Percentiles rank a stretch among this genome's conserved stretches.
Evolutionary conservation across 2,329 filamentous ascomycete species (phyloP).

Genomic region (Chaetomiaceae sp.): DNA sequence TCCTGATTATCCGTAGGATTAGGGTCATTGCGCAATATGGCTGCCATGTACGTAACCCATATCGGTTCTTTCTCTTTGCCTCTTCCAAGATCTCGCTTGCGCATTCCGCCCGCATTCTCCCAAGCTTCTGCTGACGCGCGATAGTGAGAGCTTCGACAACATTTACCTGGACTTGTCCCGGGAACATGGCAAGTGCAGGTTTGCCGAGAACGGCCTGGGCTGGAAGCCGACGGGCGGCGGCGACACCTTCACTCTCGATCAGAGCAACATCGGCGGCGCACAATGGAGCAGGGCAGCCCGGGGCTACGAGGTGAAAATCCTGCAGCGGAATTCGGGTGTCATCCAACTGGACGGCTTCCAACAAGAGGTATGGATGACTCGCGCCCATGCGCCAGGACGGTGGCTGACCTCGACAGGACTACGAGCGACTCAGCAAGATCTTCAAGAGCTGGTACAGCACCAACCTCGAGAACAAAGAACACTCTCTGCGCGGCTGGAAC

Average conservation of each 20-base stretch:
- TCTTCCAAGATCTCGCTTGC: background rate
- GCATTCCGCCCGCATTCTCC: background rate
- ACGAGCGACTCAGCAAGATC: conserved; percentile 82
- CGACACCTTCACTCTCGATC: conserved; percentile 90
- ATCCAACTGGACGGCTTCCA: conserved; percentile 94
- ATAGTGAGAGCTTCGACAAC: conserved; percentile 88
- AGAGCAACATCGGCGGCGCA: conserved; percentile 75
- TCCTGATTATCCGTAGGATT: background rate
- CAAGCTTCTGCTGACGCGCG: conserved; percentile 11
- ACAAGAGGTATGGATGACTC: conserved; percentile 57
- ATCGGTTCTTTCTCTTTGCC: background rate
- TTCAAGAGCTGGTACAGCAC: conserved; percentile 99
- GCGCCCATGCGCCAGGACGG: conserved; percentile 14
- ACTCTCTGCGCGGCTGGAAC: conserved; percentile 95
- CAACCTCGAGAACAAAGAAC: conserved; percentile 86
- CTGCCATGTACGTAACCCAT: conserved; percentile 23
- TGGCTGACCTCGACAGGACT: conserved; percentile 54
- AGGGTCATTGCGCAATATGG: conserved; percentile 16
- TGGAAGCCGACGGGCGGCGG: conserved; percentile 89
- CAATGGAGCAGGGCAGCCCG: conserved; percentile 94
- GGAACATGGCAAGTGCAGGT: conserved; percentile 86
- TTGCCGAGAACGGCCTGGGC: conserved; percentile 88
- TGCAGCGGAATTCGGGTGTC: conserved; percentile 77
- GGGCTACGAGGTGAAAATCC: conserved; percentile 89
- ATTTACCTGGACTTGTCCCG: conserved; percentile 96